phyloP scores from a whole-genome alignment of 345 rosid species.

The Salix dunnii region DNA sequence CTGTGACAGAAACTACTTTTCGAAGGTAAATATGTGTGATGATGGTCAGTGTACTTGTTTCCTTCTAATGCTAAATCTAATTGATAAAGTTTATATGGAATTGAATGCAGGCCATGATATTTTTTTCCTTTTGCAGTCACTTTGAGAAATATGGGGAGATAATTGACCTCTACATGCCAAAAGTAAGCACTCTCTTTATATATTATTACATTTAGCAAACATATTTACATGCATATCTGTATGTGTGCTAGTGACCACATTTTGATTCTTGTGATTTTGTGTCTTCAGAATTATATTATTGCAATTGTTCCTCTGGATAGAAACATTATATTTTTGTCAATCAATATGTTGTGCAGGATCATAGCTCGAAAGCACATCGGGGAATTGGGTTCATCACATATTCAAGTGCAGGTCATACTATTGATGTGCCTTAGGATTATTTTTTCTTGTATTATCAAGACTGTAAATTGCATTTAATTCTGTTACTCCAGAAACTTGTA shows the following conservation, averaged over 20 bases:
- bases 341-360: constrained; percentile 51
- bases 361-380: constrained; percentile 77
- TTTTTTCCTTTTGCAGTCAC: constrained; percentile 52
- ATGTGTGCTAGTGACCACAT: background rate
- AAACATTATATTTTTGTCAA: background rate
- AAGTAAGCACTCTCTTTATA: constrained; percentile 41
- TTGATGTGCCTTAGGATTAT: constrained; percentile 5
- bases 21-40: constrained; percentile 57
- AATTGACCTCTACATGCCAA: constrained; percentile 92
- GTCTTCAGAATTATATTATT: background rate
- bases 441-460: background rate
- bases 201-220: background rate
- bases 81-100: constrained; percentile 3
- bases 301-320: background rate
- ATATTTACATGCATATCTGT: background rate
- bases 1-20: constrained; percentile 76
- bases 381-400: constrained; percentile 97
- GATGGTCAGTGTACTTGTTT: background rate
- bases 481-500: background rate
- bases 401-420: constrained; percentile 64
- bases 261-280: background rate
- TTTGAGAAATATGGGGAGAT: constrained; percentile 94
- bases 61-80: constrained; percentile 1
- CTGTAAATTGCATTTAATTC: background rate
- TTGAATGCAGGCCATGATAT: constrained; percentile 3